These are phyloP conservation scores for Penicillium parvum DNA, from an alignment of 495 filamentous ascomycete species.

Conservation along the genomic window DNA sequence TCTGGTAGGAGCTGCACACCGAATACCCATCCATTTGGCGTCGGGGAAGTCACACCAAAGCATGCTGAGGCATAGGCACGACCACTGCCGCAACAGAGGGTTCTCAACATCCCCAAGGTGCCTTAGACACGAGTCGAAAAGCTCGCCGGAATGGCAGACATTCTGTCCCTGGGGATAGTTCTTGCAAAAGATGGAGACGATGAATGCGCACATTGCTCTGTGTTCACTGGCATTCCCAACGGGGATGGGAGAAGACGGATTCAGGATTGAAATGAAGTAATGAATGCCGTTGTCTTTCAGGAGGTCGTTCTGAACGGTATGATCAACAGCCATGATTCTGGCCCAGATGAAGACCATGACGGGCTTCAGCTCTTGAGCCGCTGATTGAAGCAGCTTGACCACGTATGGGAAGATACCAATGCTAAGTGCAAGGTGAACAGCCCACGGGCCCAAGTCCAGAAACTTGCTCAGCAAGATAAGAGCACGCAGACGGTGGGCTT, in stretches of 20 bases:
- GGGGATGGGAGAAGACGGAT: slow-evolving; percentile 74
- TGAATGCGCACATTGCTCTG: slow-evolving; percentile 98
- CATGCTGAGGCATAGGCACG: slow-evolving; percentile 92
- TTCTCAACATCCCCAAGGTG: slow-evolving; percentile 84
- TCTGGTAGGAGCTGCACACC: slow-evolving; percentile 70
- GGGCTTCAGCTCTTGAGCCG: slow-evolving; percentile 89
- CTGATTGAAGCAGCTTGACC: slow-evolving; percentile 90
- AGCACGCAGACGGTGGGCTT: slow-evolving; percentile 89
- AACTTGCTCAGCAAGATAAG: slow-evolving; percentile 92
- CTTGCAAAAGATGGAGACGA: slow-evolving; percentile 94
- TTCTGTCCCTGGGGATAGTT: slow-evolving; percentile 85
- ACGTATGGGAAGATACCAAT: slow-evolving; percentile 99
- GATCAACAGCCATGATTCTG: slow-evolving; percentile 89
- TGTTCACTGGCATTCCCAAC: slow-evolving; percentile 85
- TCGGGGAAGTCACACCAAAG: slow-evolving; percentile 88
- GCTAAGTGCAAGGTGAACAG: slow-evolving; percentile 89
- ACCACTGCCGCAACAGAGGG: slow-evolving; percentile 89
- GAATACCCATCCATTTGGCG: slow-evolving; percentile 90
- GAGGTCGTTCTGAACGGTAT: slow-evolving; percentile 85
- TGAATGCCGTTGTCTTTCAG: slow-evolving; percentile 95
- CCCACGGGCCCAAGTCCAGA: slow-evolving; percentile 93
- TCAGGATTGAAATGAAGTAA: slow-evolving; percentile 90
- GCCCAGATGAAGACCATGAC: slow-evolving; percentile 99
- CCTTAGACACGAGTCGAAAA: slow-evolving; percentile 76
- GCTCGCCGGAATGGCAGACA: slow-evolving; percentile 73